Evolutionary conservation across 1,284 basidiomycete genomes (phyloP).

Genomic region (Ustilago vetiveriae): DNA sequence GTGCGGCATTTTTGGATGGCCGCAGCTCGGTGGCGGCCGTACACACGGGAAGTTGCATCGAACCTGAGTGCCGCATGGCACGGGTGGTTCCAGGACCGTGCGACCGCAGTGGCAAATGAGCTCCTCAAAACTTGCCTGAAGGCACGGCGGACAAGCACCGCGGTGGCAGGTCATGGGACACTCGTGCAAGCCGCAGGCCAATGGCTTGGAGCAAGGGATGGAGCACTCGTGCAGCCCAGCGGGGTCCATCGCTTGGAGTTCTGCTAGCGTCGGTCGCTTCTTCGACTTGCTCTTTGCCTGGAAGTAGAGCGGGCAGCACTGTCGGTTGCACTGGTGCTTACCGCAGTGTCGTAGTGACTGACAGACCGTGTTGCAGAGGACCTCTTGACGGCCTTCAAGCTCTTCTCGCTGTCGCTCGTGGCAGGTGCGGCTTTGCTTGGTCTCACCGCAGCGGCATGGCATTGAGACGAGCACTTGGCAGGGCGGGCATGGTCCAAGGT

Average conservation of each 20-base stretch:
- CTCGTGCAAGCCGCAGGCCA: slow-evolving; percentile 59
- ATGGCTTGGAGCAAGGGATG: slow-evolving; percentile 53
- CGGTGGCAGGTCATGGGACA: slow-evolving; percentile 64
- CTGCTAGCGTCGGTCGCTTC: slow-evolving; percentile 47
- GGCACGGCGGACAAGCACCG: slow-evolving; percentile 63
- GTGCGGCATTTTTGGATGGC: slow-evolving; percentile 64
- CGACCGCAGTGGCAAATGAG: slow-evolving; percentile 63
- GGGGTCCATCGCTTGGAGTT: slow-evolving; percentile 58
- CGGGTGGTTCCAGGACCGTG: slow-evolving; percentile 64
- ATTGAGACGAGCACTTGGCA: slow-evolving; percentile 53
- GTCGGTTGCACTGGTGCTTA: slow-evolving; percentile 56
- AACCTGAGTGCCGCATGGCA: slow-evolving; percentile 62
- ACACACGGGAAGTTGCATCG: slow-evolving; percentile 63
- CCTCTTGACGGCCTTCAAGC: slow-evolving; percentile 47
- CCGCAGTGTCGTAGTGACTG: slow-evolving; percentile 60
- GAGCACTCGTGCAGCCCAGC: slow-evolving; percentile 61
- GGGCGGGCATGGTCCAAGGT: slow-evolving; percentile 60
- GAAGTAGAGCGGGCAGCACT: slow-evolving; percentile 63
- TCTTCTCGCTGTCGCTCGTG: slow-evolving; percentile 46
- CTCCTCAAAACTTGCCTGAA: slow-evolving; percentile 64
- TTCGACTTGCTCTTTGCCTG: slow-evolving; percentile 56
- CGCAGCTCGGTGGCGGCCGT: slow-evolving; percentile 58
- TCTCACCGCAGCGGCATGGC: slow-evolving; percentile 65
- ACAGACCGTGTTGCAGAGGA: slow-evolving; percentile 56
- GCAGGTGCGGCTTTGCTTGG: slow-evolving; percentile 53